phyloP scores from a whole-genome alignment of 208 protist genomes.

The Leishmania mexicana region DNA sequence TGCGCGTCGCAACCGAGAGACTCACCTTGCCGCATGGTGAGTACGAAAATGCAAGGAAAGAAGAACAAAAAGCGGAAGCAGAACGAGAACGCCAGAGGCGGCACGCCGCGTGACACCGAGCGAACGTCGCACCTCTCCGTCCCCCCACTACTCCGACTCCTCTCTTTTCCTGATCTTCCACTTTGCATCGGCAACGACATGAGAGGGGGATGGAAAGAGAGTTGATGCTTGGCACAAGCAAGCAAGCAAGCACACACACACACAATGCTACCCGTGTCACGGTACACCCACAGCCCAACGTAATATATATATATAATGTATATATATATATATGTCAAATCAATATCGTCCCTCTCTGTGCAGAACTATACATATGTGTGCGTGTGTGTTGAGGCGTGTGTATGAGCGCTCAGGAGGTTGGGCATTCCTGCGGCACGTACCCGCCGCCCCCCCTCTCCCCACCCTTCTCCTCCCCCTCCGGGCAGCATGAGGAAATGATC shows the following conservation, averaged over 20 bases:
- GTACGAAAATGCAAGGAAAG: neutral
- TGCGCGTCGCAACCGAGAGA: neutral
- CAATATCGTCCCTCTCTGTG: neutral
- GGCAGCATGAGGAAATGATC: neutral
- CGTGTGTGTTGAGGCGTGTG: neutral
- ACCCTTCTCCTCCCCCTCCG: neutral
- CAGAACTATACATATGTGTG: neutral
- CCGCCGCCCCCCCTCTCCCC: no score
- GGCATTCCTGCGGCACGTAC: neutral
- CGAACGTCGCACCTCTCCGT: neutral
- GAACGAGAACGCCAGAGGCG: neutral
- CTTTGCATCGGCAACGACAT: neutral
- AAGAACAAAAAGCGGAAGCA: neutral
- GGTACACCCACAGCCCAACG: neutral
- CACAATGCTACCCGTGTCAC: neutral
- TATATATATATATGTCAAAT: neutral
- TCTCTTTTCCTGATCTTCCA: neutral
- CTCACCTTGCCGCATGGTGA: neutral
- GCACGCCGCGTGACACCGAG: neutral
- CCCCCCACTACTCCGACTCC: neutral
- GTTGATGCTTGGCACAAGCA: neutral
- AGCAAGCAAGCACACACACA: neutral
- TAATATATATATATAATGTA: neutral
- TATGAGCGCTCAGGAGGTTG: neutral
- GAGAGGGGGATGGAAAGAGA: neutral